Base-by-base conservation (phyloP, 176 grass and related monocot species). In the Cymbopogon citratus region DNA sequence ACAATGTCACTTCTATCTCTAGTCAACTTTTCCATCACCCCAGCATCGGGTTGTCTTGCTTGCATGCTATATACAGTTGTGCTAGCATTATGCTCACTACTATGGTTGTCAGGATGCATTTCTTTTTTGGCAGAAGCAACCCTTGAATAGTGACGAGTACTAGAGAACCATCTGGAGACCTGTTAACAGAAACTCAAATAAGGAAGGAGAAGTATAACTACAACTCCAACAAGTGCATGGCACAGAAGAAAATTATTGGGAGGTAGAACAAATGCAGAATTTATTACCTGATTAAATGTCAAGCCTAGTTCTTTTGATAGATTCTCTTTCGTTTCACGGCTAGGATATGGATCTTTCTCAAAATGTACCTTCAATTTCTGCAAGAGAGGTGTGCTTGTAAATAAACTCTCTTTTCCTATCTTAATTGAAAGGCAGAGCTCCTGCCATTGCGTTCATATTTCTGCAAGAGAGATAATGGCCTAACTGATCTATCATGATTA, bases 111-210 rank as follows among this genome's bases (percentile, higher is more conserved):
- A 66, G 38, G 27, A 80, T 26, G 28, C 38, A 84, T 86, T 25
- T 31, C 83, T 25, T 63, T 85, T 76, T 86, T 89, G 28, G 80
- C 23, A 61, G 80, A 73, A 65, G 62, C 74, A 65, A 74, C 77
- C 81, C 85, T 84, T 27, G 46, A 81, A 79, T 80, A 81, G 78
- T 85, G 85, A 46, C 91, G 91, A 81, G 84, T 63, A 77, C 81
- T 92, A 61, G 63, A 74, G 74, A 92, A 92, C 91, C 91, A 92
- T 92, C 69, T 92, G 45, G n/a, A 69, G 13, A 92, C 80, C 91
- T 92, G 66, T 81, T 56, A 80, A 51, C 25, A 73, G 23, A 84
- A 63, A 82, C 40, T 79, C 59, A 12, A 78, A 70, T 63, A 66
- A 85, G 26, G 63, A 24, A 85, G 41, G 15, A 82, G 36, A 78